A percentile compares a stretch with the other conserved stretches of the same genome.
phyloP scores from a whole-genome alignment of 352 stramenopile genomes.

The Phytopythium sindhum region DNA sequence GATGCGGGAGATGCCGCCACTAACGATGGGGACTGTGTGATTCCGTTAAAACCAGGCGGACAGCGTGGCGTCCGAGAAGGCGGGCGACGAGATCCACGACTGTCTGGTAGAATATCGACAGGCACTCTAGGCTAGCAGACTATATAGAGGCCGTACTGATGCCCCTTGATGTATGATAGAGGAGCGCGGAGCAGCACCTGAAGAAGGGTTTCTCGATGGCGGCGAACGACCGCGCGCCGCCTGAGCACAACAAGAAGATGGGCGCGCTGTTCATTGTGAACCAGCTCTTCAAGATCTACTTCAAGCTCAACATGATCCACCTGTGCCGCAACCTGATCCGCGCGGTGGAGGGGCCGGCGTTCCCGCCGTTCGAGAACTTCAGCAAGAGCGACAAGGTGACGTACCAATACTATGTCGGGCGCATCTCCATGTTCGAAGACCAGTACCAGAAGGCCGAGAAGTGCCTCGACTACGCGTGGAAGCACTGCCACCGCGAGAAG shows the following conservation, averaged over 20 bases:
- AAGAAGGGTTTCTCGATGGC: slow-evolving; percentile 87
- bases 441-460: slow-evolving; percentile 93
- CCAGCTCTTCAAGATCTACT: slow-evolving; percentile 97
- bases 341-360: slow-evolving; percentile 72
- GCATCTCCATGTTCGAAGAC: slow-evolving; percentile 97
- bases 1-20: background rate
- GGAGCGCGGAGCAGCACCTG: slow-evolving; percentile 80
- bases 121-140: background rate
- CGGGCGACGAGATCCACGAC: slow-evolving; percentile 75
- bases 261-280: slow-evolving; percentile 92
- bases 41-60: slow-evolving; percentile 41
- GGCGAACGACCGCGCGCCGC: slow-evolving; percentile 73
- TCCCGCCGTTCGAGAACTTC: slow-evolving; percentile 78
- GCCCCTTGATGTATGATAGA: slow-evolving; percentile 9
- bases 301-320: slow-evolving; percentile 92
- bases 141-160: too few species aligned
- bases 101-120: slow-evolving; percentile 33
- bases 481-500: slow-evolving; percentile 86
- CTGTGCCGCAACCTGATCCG: slow-evolving; percentile 94
- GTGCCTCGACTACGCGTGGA: slow-evolving; percentile 93
- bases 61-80: slow-evolving; percentile 49
- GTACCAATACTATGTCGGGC: slow-evolving; percentile 95
- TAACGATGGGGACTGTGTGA: background rate
- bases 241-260: slow-evolving; percentile 83
- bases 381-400: slow-evolving; percentile 90